phyloP scores from a whole-genome alignment of 108 stramenopile genomes.

The Mayamaea pseudoterrestris region DNA sequence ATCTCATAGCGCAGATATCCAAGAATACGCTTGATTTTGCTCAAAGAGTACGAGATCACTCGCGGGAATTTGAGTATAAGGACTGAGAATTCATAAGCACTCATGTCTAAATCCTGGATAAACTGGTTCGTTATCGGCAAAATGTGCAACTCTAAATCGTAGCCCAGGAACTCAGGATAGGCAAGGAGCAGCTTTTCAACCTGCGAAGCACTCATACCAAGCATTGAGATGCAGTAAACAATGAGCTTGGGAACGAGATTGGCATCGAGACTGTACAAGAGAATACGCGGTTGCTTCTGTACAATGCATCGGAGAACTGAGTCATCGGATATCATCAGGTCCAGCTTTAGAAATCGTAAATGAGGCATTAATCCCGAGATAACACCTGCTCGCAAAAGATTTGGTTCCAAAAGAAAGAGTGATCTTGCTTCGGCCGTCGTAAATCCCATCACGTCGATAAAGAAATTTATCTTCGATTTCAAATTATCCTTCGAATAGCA shows the following conservation, averaged over 20 bases:
- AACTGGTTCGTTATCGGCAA: slow-evolving; percentile 57
- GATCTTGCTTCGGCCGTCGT: slow-evolving; percentile 28
- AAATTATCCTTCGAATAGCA: slow-evolving; percentile 50
- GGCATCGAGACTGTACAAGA: slow-evolving; percentile 52
- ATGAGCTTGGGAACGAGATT: slow-evolving; percentile 67
- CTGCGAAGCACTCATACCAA: slow-evolving; percentile 37
- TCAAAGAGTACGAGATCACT: slow-evolving; percentile 48
- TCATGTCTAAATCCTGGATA: slow-evolving; percentile 45
- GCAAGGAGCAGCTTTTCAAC: slow-evolving; percentile 40
- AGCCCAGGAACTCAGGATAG: slow-evolving; percentile 62
- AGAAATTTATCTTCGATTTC: slow-evolving; percentile 44
- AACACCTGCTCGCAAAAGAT: slow-evolving; percentile 37
- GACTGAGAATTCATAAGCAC: slow-evolving; percentile 34
- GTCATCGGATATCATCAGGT: slow-evolving; percentile 38
- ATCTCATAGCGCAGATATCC: slow-evolving; percentile 52
- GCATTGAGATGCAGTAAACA: slow-evolving; percentile 59
- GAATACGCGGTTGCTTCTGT: slow-evolving; percentile 43
- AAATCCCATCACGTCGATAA: slow-evolving; percentile 42
- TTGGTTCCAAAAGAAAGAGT: slow-evolving; percentile 42
- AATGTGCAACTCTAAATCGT: slow-evolving; percentile 59
- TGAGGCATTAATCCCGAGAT: slow-evolving; percentile 48
- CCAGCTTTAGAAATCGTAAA: slow-evolving; percentile 39
- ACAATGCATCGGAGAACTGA: slow-evolving; percentile 37
- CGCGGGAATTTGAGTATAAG: slow-evolving; percentile 58
- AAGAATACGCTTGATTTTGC: slow-evolving; percentile 56